These are phyloP conservation scores for Penicillium sp. DNA, from an alignment of 2,329 filamentous ascomycete species.

Conservation along the genomic window DNA sequence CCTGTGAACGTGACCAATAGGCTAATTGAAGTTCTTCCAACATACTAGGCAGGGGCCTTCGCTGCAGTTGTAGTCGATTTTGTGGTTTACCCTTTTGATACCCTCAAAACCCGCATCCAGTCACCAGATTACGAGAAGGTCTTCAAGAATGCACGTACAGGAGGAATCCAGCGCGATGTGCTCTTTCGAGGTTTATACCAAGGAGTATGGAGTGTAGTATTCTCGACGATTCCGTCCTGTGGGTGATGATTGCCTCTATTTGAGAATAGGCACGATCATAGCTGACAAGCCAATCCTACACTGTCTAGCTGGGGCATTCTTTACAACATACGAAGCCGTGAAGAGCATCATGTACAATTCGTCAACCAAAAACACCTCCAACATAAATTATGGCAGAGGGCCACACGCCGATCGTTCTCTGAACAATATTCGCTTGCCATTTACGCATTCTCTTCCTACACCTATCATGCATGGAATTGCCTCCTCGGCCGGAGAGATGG, in stretches of 20 bases:
- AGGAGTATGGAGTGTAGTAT: constrained; percentile 76
- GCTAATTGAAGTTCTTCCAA: background rate
- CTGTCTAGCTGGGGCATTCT: constrained; percentile 72
- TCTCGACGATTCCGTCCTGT: constrained; percentile 87
- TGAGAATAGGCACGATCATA: background rate
- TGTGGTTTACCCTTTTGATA: constrained; percentile 82
- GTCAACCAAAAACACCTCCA: constrained; percentile 25
- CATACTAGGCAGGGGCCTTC: constrained; percentile 68
- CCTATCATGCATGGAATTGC: constrained; percentile 69
- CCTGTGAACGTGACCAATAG: too few species aligned
- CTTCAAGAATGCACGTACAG: constrained; percentile 58
- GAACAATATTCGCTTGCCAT: constrained; percentile 17
- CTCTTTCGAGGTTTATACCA: constrained; percentile 77
- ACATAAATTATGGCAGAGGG: background rate
- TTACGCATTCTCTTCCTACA: constrained; percentile 53
- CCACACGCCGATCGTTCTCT: background rate
- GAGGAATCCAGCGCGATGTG: constrained; percentile 52
- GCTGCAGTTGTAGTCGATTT: constrained; percentile 84
- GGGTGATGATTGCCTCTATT: constrained; percentile 8
- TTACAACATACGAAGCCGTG: constrained; percentile 78
- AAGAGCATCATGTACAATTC: constrained; percentile 62
- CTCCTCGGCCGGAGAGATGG: constrained; percentile 73
- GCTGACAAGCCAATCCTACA: background rate
- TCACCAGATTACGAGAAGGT: constrained; percentile 68
- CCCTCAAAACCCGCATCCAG: constrained; percentile 81